A percentile compares a stretch with the other conserved stretches of the same genome.
Evolutionary conservation across 2,329 filamentous ascomycete genomes (phyloP).

Genomic region (Botryotinia globosa): DNA sequence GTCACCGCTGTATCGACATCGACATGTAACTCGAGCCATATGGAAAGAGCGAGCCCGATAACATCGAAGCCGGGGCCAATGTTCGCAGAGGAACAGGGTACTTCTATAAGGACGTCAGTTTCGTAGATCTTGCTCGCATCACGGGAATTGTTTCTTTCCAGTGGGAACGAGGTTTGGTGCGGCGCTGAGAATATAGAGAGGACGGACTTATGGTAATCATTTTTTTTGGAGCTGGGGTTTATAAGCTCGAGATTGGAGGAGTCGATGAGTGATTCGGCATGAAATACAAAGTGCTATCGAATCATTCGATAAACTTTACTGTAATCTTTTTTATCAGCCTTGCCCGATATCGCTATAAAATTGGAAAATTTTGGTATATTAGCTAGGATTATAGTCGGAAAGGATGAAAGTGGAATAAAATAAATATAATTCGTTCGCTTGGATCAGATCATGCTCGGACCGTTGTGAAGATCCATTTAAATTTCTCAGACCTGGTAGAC

Average conservation of each 20-base stretch:
- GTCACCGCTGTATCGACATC: constrained; percentile 62
- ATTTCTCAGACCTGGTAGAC: background rate
- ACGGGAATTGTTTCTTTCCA: background rate
- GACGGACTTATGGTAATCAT: constrained; percentile 33
- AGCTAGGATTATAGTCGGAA: background rate
- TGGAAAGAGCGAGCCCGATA: constrained; percentile 88
- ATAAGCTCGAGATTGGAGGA: background rate
- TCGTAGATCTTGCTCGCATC: background rate
- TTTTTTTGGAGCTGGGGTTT: background rate
- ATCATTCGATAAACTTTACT: background rate
- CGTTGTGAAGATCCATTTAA: background rate
- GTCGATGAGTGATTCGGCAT: background rate
- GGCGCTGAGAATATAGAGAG: background rate
- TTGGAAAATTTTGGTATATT: background rate
- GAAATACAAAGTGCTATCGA: background rate
- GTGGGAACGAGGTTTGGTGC: background rate
- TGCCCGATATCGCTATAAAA: constrained; percentile 18
- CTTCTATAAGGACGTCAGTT: constrained; percentile 42
- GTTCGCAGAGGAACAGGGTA: constrained; percentile 94
- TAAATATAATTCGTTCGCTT: constrained; percentile 7
- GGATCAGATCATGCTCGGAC: background rate
- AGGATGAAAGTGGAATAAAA: background rate
- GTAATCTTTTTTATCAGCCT: constrained; percentile 9
- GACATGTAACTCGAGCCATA: constrained; percentile 88
- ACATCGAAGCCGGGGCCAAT: constrained; percentile 98